Percentiles rank a stretch among this genome's conserved stretches.
Evolutionary conservation across 73 alveolate genomes (phyloP).

Genomic region (Durusdinium trenchii): DNA sequence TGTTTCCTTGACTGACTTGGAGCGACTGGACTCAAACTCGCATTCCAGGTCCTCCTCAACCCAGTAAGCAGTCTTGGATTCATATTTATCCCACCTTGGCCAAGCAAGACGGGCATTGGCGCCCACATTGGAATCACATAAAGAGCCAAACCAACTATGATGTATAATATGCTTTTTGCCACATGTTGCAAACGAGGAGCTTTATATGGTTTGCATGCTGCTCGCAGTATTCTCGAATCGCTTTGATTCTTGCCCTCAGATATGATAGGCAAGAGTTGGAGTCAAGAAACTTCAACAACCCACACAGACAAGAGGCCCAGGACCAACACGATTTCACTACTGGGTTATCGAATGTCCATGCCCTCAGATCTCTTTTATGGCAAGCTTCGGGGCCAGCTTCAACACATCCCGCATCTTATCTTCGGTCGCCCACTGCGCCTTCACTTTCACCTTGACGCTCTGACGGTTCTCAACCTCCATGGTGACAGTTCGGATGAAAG

Average conservation of each 20-base stretch:
- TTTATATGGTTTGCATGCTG: background rate
- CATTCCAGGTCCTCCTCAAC: slow-evolving; percentile 41
- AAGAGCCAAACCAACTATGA: background rate
- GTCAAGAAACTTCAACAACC: too few relatives aligned
- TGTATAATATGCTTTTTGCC: too few relatives aligned
- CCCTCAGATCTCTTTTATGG: too few relatives aligned
- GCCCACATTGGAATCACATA: background rate
- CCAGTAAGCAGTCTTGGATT: slow-evolving; percentile 12
- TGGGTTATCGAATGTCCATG: too few relatives aligned
- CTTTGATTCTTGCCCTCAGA: slow-evolving; percentile 43
- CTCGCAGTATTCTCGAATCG: slow-evolving; percentile 41
- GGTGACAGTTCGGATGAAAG: background rate
- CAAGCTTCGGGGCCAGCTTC: slow-evolving; percentile 20
- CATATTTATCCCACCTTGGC: slow-evolving; percentile 63
- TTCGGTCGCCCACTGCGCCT: slow-evolving; percentile 79
- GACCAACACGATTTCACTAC: too few relatives aligned
- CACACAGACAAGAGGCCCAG: too few relatives aligned
- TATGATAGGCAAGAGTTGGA: background rate
- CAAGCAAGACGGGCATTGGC: background rate
- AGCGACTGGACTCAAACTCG: slow-evolving; percentile 7
- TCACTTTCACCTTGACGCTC: background rate
- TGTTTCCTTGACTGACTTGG: background rate
- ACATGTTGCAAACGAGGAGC: too few relatives aligned
- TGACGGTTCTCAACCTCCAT: background rate
- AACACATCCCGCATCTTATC: slow-evolving; percentile 59